These are phyloP conservation scores for Saxophila tyrrhenica DNA, from an alignment of 495 filamentous ascomycete species.

Conservation along the genomic window DNA sequence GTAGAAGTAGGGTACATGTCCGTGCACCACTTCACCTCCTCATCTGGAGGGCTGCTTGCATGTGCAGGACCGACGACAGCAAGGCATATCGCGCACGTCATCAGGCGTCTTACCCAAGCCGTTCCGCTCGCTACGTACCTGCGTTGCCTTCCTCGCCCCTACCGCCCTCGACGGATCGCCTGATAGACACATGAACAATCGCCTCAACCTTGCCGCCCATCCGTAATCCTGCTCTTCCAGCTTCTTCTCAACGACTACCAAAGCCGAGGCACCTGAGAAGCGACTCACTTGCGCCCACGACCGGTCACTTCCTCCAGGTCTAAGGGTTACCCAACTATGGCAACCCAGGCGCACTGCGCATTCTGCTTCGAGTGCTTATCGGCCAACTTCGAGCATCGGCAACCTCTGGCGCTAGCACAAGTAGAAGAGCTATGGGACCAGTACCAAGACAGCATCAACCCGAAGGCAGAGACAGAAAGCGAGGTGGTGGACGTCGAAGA, in stretches of 20 bases:
- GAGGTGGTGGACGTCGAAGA: slow-evolving; percentile 18
- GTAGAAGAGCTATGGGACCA: slow-evolving; percentile 64
- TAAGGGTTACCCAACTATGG: too few relatives aligned
- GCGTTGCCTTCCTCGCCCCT: neutral
- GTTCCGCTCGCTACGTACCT: neutral
- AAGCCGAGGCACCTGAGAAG: too few relatives aligned
- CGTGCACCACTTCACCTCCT: neutral
- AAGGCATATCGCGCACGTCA: neutral
- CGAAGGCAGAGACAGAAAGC: slow-evolving; percentile 24
- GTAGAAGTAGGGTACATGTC: too few relatives aligned
- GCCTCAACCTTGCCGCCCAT: too few relatives aligned
- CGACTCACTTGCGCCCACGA: too few relatives aligned
- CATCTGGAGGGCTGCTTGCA: neutral
- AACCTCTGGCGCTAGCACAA: slow-evolving; percentile 45
- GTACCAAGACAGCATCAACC: slow-evolving; percentile 25
- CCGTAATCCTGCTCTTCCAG: too few relatives aligned
- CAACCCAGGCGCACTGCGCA: slow-evolving; percentile 69
- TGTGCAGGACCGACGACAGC: neutral
- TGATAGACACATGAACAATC: too few relatives aligned
- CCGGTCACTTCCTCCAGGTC: too few relatives aligned
- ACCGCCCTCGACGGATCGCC: too few relatives aligned
- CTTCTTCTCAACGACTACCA: too few relatives aligned
- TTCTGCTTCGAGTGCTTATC: slow-evolving; percentile 82
- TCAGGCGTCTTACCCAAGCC: neutral
- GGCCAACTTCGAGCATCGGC: slow-evolving; percentile 50